phyloP scores from a whole-genome alignment of 2,329 filamentous ascomycete species.

The Monilinia fructicola region DNA sequence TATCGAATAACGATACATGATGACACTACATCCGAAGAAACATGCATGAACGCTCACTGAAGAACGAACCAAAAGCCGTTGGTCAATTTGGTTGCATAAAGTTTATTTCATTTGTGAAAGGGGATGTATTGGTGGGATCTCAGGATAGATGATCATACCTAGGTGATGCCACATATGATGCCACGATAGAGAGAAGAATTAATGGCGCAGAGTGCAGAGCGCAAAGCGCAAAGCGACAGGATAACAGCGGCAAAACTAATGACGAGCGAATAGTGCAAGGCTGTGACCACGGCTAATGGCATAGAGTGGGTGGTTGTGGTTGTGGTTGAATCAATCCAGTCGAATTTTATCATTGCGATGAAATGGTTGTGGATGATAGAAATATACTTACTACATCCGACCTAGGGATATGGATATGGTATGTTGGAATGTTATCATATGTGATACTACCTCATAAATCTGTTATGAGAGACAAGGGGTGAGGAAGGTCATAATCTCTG shows the following conservation, averaged over 20 bases:
- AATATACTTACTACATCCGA: no score
- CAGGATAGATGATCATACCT: neutral
- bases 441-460: no score
- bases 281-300: slow-evolving; percentile 32
- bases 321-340: no score
- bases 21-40: neutral
- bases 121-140: neutral
- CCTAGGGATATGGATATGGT: no score
- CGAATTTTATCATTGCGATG: no score
- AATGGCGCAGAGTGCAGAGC: no score
- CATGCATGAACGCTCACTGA: slow-evolving; percentile 3
- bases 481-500: no score
- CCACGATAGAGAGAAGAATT: slow-evolving; percentile 39
- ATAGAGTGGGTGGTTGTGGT: neutral
- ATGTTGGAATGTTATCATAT: no score
- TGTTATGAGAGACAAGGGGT: no score
- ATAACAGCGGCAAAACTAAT: neutral
- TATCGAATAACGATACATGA: neutral
- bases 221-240: slow-evolving; percentile 23
- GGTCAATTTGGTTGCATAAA: neutral
- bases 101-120: slow-evolving; percentile 22
- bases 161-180: slow-evolving; percentile 24
- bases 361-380: no score
- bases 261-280: slow-evolving; percentile 36
- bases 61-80: no score